Evolutionary conservation across 1,284 basidiomycete genomes (phyloP), one percentile per base, ranked within the genome.

Genomic region (Heterobasidion occidentale): DNA sequence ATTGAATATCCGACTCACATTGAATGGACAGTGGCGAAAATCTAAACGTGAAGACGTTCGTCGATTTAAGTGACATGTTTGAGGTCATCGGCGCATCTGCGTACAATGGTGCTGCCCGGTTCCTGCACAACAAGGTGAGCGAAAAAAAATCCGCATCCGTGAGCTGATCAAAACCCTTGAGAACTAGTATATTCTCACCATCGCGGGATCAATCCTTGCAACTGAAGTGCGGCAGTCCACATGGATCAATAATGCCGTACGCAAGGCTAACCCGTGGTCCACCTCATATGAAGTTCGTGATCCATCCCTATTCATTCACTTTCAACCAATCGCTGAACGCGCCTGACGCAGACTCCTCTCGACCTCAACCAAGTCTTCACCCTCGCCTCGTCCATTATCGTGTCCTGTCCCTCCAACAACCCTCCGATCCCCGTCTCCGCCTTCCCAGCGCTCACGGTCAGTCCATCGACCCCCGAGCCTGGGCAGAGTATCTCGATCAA

Each of bases 21-120:
- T 20, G 20, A 17, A 15, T 52, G 20, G 17, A 36, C 38, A 85
- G 83, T 67, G 74, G 77, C 17, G 68, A 76, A 60, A 69, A 68
- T 38, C 19, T 19, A 14, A 71, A 75, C 51, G 67, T 75, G 2
- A 62, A 63, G 47, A 68, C 72, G 2, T 86, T 86, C 67, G 71
- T 78, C 33, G 71, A 73, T 14, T 68, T 79, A 17, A 75, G 81
- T 34, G 71, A 74, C 58, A 71, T 79, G 12, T 67, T 88, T 20
- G 83, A 86, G 66, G 77, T 74, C 42, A 76, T 85, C 47, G 78
- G 77, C 7, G 71, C 63, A 20, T 64, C 67, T 12, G 81, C 79
- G 5, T 85, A 83, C 65, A 71, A 76, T 58, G 83, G 83, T 34
- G 76, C 75, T 3, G 69, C 77, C 6, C 65, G 68, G 17, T 70